Conservation (phyloP, 768 basidiomycete genomes). For the Leccinum subtestaceum region DNA sequence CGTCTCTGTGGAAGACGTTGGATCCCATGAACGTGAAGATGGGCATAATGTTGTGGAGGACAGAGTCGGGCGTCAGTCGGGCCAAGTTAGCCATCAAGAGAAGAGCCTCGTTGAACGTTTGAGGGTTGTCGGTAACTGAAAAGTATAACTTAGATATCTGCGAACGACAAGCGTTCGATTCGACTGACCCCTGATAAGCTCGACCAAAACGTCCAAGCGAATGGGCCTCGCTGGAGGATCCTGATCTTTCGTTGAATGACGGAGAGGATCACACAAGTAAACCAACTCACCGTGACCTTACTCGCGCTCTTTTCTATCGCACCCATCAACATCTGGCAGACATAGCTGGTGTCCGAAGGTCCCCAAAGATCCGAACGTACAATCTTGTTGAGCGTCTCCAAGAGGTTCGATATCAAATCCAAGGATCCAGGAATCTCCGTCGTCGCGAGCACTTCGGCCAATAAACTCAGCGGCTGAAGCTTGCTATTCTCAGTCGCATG, state of each 20-base stretch:
- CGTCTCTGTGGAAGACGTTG: slow-evolving; percentile 96
- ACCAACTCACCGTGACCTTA: slow-evolving; percentile 48
- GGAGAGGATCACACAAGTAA: slow-evolving; percentile 2
- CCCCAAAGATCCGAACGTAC: slow-evolving; percentile 52
- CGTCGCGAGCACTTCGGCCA: slow-evolving; percentile 72
- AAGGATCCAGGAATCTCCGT: slow-evolving; percentile 63
- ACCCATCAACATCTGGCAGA: slow-evolving; percentile 82
- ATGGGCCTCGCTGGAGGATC: slow-evolving; percentile 57
- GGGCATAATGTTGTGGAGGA: slow-evolving; percentile 94
- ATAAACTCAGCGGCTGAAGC: slow-evolving; percentile 49
- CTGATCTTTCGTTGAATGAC: slow-evolving; percentile 32
- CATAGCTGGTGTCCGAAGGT: slow-evolving; percentile 68
- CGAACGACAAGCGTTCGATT: neutral
- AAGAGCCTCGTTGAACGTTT: slow-evolving; percentile 91
- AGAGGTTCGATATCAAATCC: slow-evolving; percentile 65
- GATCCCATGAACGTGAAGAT: slow-evolving; percentile 99
- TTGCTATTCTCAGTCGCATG: slow-evolving; percentile 35
- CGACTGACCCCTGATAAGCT: slow-evolving; percentile 70
- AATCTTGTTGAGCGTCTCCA: slow-evolving; percentile 71
- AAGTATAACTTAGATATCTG: neutral
- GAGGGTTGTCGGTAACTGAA: slow-evolving; percentile 84
- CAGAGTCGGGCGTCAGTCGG: slow-evolving; percentile 82
- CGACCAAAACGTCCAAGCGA: slow-evolving; percentile 82
- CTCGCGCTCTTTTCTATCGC: slow-evolving; percentile 67
- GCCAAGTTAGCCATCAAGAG: slow-evolving; percentile 84